Conservation (phyloP, 2,329 filamentous ascomycete genomes). For the Arachnomyces sp. region DNA sequence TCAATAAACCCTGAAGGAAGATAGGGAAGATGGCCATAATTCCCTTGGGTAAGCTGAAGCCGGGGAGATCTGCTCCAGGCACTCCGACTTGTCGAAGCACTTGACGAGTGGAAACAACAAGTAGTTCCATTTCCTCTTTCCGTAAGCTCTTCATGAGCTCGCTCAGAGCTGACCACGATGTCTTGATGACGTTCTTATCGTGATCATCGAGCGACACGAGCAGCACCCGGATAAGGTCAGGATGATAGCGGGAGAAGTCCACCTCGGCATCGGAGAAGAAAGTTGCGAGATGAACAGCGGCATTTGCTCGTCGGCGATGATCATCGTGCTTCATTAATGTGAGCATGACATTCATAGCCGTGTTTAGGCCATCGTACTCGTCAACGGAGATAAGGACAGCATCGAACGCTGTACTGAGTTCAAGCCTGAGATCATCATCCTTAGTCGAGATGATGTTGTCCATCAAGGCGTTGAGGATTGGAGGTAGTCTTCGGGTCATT, state of each 20-base stretch:
- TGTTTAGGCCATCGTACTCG: conserved; percentile 91
- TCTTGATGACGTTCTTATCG: conserved; percentile 76
- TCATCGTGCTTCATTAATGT: conserved; percentile 86
- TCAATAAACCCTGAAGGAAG: conserved; percentile 96
- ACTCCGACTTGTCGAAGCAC: conserved; percentile 83
- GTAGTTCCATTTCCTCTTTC: conserved; percentile 96
- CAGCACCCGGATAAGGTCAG: conserved; percentile 83
- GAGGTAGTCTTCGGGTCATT: conserved; percentile 83
- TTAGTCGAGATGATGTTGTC: conserved; percentile 71
- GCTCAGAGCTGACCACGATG: conserved; percentile 77
- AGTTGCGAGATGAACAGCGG: conserved; percentile 68
- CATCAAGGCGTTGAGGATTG: conserved; percentile 87
- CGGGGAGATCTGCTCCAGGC: conserved; percentile 71
- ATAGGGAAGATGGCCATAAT: conserved; percentile 95
- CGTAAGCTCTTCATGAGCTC: conserved; percentile 81
- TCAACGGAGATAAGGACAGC: conserved; percentile 87
- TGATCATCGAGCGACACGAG: conserved; percentile 87
- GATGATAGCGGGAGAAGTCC: conserved; percentile 93
- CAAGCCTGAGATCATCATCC: conserved; percentile 63
- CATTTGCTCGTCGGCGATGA: conserved; percentile 69
- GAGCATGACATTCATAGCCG: conserved; percentile 87
- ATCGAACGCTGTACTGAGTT: conserved; percentile 76
- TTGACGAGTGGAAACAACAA: conserved; percentile 79
- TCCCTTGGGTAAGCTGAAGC: conserved; percentile 87
- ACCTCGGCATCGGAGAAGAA: conserved; percentile 76